Conservation (phyloP, 805 yeast genomes). For the Wickerhamiella allomyrinae region DNA sequence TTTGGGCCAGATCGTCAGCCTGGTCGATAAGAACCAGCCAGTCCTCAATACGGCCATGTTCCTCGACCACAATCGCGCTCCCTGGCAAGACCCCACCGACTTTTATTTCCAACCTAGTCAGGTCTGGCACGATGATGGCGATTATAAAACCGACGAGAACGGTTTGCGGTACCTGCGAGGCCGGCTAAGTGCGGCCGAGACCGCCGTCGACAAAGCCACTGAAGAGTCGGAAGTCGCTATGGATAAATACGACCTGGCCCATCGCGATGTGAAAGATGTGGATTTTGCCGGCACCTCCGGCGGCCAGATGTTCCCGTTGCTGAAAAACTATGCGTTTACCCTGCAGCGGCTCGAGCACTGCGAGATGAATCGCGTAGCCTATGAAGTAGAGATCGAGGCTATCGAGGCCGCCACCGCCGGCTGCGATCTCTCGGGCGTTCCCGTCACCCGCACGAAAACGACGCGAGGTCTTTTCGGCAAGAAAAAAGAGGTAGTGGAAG, state of each 20-base stretch:
- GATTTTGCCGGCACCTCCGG: constrained; percentile 23
- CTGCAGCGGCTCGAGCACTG: constrained; percentile 53
- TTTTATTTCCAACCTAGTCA: constrained; percentile 75
- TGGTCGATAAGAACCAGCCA: constrained; percentile 58
- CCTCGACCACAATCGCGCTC: constrained; percentile 62
- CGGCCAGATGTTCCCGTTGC: constrained; percentile 19
- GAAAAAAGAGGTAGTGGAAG: constrained; percentile 21
- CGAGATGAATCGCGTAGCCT: constrained; percentile 58
- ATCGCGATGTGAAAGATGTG: constrained; percentile 9
- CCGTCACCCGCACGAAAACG: constrained; percentile 31
- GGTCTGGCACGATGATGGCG: constrained; percentile 95
- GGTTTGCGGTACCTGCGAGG: constrained; percentile 25
- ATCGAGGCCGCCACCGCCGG: constrained; percentile 76
- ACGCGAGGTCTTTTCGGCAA: constrained; percentile 42
- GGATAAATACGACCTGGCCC: constrained; percentile 29
- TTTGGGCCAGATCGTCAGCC: constrained; percentile 37
- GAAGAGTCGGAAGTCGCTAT: constrained; percentile 12
- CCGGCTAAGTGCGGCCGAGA: constrained; percentile 26
- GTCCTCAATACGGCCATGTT: constrained; percentile 76
- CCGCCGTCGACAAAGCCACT: constrained; percentile 20
- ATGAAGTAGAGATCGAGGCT: constrained; percentile 82
- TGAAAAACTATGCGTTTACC: constrained; percentile 37
- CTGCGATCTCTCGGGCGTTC: constrained; percentile 26
- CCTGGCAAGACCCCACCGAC: constrained; percentile 81
- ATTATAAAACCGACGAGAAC: constrained; percentile 37